Conservation (phyloP, 1,139 yeast species). For the Blastobotrys proliferans region DNA sequence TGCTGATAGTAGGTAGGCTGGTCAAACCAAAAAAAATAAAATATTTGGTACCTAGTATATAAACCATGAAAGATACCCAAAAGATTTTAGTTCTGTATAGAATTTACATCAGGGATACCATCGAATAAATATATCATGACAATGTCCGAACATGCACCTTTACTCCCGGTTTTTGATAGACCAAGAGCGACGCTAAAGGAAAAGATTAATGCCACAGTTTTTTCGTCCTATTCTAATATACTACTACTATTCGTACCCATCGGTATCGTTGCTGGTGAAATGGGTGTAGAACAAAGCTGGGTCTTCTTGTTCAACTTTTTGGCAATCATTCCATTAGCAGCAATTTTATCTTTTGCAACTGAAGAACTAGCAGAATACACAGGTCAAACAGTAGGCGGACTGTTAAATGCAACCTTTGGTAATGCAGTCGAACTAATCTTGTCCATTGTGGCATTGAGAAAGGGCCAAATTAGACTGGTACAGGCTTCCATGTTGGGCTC, state of each 20-base stretch:
- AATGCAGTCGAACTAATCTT: conserved; percentile 92
- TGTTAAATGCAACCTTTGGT: conserved; percentile 93
- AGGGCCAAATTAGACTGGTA: conserved; percentile 86
- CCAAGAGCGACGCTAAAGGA: too few species aligned
- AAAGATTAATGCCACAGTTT: conserved; percentile 19
- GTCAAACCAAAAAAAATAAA: too few species aligned
- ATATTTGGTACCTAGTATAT: too few species aligned
- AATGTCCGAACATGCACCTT: too few species aligned
- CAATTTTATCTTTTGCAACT: conserved; percentile 82
- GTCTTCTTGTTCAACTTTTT: conserved; percentile 74
- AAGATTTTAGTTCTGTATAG: too few species aligned
- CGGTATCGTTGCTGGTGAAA: conserved; percentile 70
- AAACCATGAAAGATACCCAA: too few species aligned
- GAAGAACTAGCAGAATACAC: conserved; percentile 88
- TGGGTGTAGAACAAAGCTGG: conserved; percentile 53
- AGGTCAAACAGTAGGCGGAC: conserved; percentile 68
- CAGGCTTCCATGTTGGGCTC: conserved; percentile 96
- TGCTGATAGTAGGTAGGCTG: too few species aligned
- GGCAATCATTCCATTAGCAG: conserved; percentile 90
- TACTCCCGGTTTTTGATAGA: too few species aligned
- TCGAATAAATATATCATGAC: too few species aligned
- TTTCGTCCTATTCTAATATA: conserved; percentile 63
- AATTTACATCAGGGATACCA: too few species aligned
- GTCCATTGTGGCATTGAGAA: conserved; percentile 75
- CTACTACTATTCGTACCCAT: conserved; percentile 78